A percentile compares a stretch with the other conserved stretches of the same genome.
phyloP scores from a whole-genome alignment of 257 asterid species.

The Nicotiana obtusifolia region DNA sequence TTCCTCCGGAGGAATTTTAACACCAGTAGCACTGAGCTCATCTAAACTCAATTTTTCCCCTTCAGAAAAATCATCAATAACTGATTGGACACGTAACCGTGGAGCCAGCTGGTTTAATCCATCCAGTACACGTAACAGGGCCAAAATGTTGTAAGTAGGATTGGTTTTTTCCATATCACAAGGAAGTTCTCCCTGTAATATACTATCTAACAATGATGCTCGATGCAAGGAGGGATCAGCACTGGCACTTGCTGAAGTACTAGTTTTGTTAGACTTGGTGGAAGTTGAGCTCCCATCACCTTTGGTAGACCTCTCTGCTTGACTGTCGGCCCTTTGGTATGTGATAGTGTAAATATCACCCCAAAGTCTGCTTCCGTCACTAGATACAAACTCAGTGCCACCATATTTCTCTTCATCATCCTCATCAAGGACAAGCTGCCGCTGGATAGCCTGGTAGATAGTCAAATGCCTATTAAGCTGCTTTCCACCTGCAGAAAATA shows the following conservation, averaged over 20 bases:
- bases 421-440: conserved; percentile 77
- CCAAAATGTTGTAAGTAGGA: conserved; percentile 83
- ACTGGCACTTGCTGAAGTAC: conserved; percentile 39
- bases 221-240: conserved; percentile 40
- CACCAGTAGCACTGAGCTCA: conserved; percentile 40
- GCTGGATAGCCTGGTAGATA: conserved; percentile 88
- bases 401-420: conserved; percentile 73
- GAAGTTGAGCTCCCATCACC: conserved; percentile 53
- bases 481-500: conserved; percentile 80
- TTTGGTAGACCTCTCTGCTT: conserved; percentile 48
- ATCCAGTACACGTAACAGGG: conserved; percentile 83
- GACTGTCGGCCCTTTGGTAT: conserved; percentile 72
- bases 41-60: conserved; percentile 54
- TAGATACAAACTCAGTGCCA: conserved; percentile 68
- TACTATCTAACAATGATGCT: conserved; percentile 81
- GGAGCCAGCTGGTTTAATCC: conserved; percentile 95
- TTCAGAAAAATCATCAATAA: conserved; percentile 64
- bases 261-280: conserved; percentile 55
- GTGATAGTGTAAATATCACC: conserved; percentile 80
- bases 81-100: conserved; percentile 52
- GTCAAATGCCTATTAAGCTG: conserved; percentile 76
- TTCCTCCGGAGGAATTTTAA: conserved; percentile 55
- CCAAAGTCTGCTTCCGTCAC: conserved; percentile 89
- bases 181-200: conserved; percentile 89
- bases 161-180: conserved; percentile 86